Base-by-base conservation (phyloP, 2,329 filamentous ascomycete species). In the Rhynchosporium agropyri region DNA sequence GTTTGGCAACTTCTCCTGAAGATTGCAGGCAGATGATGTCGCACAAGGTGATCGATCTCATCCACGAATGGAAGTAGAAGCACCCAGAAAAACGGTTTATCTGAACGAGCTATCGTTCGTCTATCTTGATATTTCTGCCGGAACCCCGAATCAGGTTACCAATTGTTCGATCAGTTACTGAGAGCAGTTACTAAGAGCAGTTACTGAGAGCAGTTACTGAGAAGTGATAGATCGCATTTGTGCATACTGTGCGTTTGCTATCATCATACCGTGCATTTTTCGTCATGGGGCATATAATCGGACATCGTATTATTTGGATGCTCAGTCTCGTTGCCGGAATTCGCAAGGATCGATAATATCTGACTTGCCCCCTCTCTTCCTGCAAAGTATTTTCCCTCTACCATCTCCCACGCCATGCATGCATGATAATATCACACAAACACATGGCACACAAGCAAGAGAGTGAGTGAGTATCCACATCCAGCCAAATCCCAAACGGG, bases 1-100 rank as follows among this genome's bases (percentile, higher is more conserved):
- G n/a, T 59, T n/a, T 40, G 45, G 58, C 28, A 60, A 45, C 10
- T 51, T 53, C 58, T 48, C 58, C 58, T 60, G 56, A 61, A 62
- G 36, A 63, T 62, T 56, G 53, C 53, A 56, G 26, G 20, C 20
- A 20, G 20, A 38, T 13, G 15, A 10, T 40, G 42, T 43, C 42
- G 42, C 42, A 20, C 42, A n/a, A 43, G 42, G 5, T 7, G 20
- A 20, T 20, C n/a, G 42, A 43, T 43, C 42, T 43, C 42, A 43
- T 43, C 42, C 42, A 43, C 12, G 20, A 20, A 20, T 20, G 20
- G 20, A 20, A 20, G 20, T 20, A 20, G 20, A 20, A 20, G 20
- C 20, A 20, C 20, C 20, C 20, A 20, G 20, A 20, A 20, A 20
- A 20, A 20, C 20, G 20, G 42, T 43, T 43, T n/a, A 20, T 43